These are phyloP conservation scores for Inonotus hispidus DNA, from an alignment of 1,284 basidiomycete genomes.

Conservation along the genomic window DNA sequence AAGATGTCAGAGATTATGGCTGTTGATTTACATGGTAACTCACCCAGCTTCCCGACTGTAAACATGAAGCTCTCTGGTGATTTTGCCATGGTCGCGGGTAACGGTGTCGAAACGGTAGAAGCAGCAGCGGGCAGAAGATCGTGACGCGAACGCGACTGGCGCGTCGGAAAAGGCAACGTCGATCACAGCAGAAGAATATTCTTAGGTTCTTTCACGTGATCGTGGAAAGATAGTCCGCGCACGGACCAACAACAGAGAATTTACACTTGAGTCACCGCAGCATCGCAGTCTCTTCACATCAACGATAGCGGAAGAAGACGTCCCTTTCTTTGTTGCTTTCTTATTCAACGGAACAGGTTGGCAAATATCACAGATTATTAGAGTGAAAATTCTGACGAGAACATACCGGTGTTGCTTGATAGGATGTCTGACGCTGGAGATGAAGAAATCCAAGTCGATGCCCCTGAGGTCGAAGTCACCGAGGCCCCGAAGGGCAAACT, in stretches of 20 bases:
- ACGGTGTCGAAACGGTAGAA: background rate
- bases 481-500: slow-evolving; percentile 93
- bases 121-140: background rate
- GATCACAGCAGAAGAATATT: no score
- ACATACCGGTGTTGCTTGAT: slow-evolving; percentile 1
- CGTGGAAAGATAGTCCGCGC: slow-evolving; percentile 2
- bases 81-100: slow-evolving; percentile 8
- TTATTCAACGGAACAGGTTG: slow-evolving; percentile 39
- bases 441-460: slow-evolving; percentile 82
- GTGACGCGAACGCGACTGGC: background rate
- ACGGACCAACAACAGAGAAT: slow-evolving; percentile 16
- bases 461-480: slow-evolving; percentile 75
- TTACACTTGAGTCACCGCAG: background rate
- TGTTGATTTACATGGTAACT: slow-evolving; percentile 21
- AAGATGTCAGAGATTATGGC: slow-evolving; percentile 15
- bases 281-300: slow-evolving; percentile 40
- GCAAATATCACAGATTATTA: slow-evolving; percentile 7
- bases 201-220: background rate
- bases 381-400: background rate
- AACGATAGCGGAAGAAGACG: slow-evolving; percentile 93
- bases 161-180: background rate
- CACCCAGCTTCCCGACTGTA: slow-evolving; percentile 69
- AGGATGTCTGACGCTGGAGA: slow-evolving; percentile 99
- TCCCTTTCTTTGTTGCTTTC: slow-evolving; percentile 37
- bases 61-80: slow-evolving; percentile 53